phyloP scores from a whole-genome alignment of 441 rosid species.

The Euphorbia corollata region DNA sequence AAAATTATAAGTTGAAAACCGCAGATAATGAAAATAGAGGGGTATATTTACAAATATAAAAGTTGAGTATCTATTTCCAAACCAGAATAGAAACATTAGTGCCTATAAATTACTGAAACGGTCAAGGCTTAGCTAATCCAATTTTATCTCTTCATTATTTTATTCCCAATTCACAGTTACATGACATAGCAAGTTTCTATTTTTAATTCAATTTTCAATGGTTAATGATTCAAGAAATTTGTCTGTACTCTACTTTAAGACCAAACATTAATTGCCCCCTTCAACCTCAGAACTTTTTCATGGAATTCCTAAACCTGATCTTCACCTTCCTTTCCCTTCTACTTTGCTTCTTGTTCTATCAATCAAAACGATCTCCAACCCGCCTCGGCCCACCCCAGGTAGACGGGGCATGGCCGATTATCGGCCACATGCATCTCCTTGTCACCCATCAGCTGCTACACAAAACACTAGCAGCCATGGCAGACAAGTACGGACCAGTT shows the following conservation, averaged over 20 bases:
- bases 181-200: neutral
- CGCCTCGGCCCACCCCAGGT: slow-evolving; percentile 13
- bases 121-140: neutral
- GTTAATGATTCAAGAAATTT: neutral
- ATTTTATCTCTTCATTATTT: neutral
- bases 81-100: neutral
- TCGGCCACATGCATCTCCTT: slow-evolving; percentile 21
- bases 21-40: no score
- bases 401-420: slow-evolving; percentile 24
- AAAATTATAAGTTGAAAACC: no score
- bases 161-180: neutral
- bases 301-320: slow-evolving; percentile 20
- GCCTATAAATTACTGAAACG: neutral
- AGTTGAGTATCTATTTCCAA: no score
- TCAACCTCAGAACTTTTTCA: slow-evolving; percentile 5
- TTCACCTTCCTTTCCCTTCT: slow-evolving; percentile 15
- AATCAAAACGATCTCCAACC: slow-evolving; percentile 11
- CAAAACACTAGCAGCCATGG: slow-evolving; percentile 21
- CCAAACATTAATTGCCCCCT: neutral
- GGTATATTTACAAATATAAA: no score
- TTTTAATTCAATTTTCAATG: neutral
- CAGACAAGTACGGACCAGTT: slow-evolving; percentile 21
- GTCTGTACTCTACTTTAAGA: neutral
- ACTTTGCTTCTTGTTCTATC: slow-evolving; percentile 18
- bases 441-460: slow-evolving; percentile 21